A percentile compares a stretch with the other conserved stretches of the same genome.
phyloP scores from a whole-genome alignment of 352 stramenopile species.

The Globisporangium viniferum region DNA sequence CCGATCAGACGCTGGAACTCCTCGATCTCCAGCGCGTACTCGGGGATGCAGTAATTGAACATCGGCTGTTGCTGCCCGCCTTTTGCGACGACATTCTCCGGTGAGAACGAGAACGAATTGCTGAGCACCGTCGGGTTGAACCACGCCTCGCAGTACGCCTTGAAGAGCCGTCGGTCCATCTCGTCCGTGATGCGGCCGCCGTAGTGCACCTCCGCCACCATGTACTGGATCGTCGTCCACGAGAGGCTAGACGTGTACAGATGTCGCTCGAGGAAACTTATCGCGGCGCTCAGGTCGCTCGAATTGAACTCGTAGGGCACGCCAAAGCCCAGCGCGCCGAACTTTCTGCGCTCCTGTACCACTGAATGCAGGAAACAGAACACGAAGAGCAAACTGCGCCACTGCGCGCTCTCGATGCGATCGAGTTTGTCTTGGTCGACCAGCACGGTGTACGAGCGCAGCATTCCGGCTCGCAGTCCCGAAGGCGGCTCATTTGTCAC shows the following conservation, averaged over 20 bases:
- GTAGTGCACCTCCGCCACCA: slow-evolving; percentile 82
- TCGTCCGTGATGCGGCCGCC: slow-evolving; percentile 80
- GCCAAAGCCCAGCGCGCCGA: slow-evolving; percentile 64
- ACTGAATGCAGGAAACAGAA: slow-evolving; percentile 82
- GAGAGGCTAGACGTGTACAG: slow-evolving; percentile 58
- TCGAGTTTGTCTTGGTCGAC: slow-evolving; percentile 82
- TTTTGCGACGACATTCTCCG: slow-evolving; percentile 41
- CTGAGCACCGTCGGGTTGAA: slow-evolving; percentile 60
- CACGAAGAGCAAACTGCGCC: slow-evolving; percentile 62
- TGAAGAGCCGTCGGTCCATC: slow-evolving; percentile 71
- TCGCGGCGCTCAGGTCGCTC: slow-evolving; percentile 57
- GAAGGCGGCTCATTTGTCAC: slow-evolving; percentile 78
- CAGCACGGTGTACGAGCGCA: slow-evolving; percentile 69
- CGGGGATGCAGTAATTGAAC: slow-evolving; percentile 48
- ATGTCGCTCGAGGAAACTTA: slow-evolving; percentile 72
- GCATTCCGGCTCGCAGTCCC: slow-evolving; percentile 62
- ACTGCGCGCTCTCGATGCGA: slow-evolving; percentile 56
- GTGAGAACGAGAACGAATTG: slow-evolving; percentile 67
- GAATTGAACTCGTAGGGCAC: slow-evolving; percentile 83
- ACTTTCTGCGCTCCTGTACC: slow-evolving; percentile 74
- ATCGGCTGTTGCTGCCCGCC: slow-evolving; percentile 19
- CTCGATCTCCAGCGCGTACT: slow-evolving; percentile 34
- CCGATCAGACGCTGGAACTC: slow-evolving; percentile 66
- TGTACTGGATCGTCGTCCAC: slow-evolving; percentile 79
- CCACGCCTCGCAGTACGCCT: slow-evolving; percentile 71